phyloP scores from a whole-genome alignment of 1,284 basidiomycete species.

The Irpex sp. region DNA sequence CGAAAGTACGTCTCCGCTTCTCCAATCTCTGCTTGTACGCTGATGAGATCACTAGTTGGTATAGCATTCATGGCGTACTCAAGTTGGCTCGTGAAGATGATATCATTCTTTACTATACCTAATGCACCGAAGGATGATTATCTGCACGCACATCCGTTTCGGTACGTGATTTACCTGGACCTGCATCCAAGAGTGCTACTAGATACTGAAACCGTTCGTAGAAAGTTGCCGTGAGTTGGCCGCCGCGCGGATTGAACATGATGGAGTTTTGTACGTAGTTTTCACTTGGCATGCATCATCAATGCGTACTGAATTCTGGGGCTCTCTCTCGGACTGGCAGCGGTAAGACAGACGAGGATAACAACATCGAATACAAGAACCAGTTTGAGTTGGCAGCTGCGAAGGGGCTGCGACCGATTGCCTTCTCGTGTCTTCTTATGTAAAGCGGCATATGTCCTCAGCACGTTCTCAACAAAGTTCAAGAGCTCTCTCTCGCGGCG shows the following conservation, averaged over 20 bases:
- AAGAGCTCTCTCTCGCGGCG: too few species aligned
- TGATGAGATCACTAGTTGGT: too few species aligned
- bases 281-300: background rate
- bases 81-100: conserved; percentile 61
- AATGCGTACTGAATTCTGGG: background rate
- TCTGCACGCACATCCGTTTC: conserved; percentile 41
- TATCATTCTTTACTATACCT: conserved; percentile 29
- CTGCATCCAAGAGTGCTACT: background rate
- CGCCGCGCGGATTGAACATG: conserved; percentile 57
- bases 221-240: conserved; percentile 62
- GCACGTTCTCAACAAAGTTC: too few species aligned
- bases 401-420: conserved; percentile 64
- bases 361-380: conserved; percentile 62
- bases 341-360: conserved; percentile 60
- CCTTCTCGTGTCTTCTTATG: too few species aligned
- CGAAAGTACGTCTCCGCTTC: too few species aligned
- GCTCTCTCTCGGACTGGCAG: conserved; percentile 34
- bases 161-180: conserved; percentile 43
- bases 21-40: too few species aligned
- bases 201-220: conserved; percentile 24
- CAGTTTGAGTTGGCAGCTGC: conserved; percentile 62
- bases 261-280: conserved; percentile 63
- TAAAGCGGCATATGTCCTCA: too few species aligned
- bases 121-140: too few species aligned
- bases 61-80: too few species aligned